Evolutionary conservation across 768 basidiomycete genomes (phyloP).

Genomic region (Collybiopsis confluens): DNA sequence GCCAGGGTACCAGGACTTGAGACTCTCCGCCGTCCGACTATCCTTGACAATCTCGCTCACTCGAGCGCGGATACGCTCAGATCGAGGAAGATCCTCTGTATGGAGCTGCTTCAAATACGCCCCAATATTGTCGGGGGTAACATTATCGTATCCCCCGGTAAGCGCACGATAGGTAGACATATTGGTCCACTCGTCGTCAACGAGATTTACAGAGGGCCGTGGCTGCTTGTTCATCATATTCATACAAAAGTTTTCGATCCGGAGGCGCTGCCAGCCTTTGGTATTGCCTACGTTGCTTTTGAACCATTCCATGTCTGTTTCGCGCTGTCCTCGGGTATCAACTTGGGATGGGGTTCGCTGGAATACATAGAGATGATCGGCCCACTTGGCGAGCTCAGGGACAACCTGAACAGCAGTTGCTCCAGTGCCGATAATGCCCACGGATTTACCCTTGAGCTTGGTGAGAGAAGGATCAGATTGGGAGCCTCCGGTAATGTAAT

Average conservation of each 20-base stretch:
- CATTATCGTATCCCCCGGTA: neutral
- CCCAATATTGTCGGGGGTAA: neutral
- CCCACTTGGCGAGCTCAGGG: constrained; percentile 13
- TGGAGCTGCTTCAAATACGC: neutral
- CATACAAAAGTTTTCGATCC: constrained; percentile 10
- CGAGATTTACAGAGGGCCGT: constrained; percentile 5
- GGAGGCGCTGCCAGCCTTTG: constrained; percentile 12
- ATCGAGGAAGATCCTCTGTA: neutral
- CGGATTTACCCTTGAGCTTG: no score
- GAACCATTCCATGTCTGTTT: constrained; percentile 10
- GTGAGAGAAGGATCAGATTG: constrained; percentile 5
- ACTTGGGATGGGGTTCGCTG: constrained; percentile 15
- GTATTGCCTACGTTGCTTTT: constrained; percentile 1
- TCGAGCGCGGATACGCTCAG: neutral
- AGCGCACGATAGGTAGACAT: neutral
- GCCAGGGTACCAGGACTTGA: constrained; percentile 14
- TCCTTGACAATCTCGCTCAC: constrained; percentile 9
- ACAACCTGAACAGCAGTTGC: constrained; percentile 16
- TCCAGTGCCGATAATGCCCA: constrained; percentile 15
- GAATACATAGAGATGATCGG: constrained; percentile 14
- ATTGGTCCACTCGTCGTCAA: neutral
- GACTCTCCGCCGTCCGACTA: constrained; percentile 5
- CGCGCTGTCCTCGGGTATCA: constrained; percentile 13
- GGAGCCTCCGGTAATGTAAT: constrained; percentile 9
- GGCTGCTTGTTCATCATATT: neutral